Evolutionary conservation across 768 basidiomycete species (phyloP).

Genomic region (Podaxis sp.): DNA sequence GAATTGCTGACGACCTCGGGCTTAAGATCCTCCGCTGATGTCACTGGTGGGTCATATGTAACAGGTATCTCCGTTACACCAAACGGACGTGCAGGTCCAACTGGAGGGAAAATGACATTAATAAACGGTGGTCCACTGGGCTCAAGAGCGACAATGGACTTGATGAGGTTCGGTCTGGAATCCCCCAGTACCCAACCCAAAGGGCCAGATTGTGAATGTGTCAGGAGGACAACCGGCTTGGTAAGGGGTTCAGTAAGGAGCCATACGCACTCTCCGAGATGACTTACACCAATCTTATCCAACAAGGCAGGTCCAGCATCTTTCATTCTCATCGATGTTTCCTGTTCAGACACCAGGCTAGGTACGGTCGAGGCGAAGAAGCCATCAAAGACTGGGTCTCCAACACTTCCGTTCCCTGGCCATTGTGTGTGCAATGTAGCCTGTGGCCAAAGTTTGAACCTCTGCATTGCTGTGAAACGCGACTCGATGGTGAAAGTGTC

Average conservation of each 20-base stretch:
- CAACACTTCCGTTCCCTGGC: constrained; percentile 48
- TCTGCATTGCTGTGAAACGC: constrained; percentile 44
- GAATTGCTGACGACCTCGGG: constrained; percentile 26
- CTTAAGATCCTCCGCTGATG: constrained; percentile 36
- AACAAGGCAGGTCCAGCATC: constrained; percentile 42
- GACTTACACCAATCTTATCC: constrained; percentile 48
- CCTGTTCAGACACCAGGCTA: constrained; percentile 33
- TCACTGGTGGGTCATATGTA: constrained; percentile 40
- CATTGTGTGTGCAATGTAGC: constrained; percentile 49
- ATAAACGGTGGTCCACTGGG: constrained; percentile 52
- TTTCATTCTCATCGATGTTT: constrained; percentile 36
- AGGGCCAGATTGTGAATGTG: constrained; percentile 51
- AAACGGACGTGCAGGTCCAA: constrained; percentile 38
- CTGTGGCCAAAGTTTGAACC: constrained; percentile 45
- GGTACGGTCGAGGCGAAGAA: constrained; percentile 47
- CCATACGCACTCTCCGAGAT: neutral
- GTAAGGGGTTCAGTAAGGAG: neutral
- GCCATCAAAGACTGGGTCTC: constrained; percentile 44
- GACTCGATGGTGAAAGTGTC: constrained; percentile 35
- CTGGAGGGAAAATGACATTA: constrained; percentile 36
- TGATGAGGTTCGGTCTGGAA: constrained; percentile 40
- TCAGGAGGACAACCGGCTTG: constrained; percentile 47
- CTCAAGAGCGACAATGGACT: constrained; percentile 49
- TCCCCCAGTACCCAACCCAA: constrained; percentile 52
- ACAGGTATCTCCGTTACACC: constrained; percentile 51